phyloP scores from a whole-genome alignment of 257 asterid genomes.

The Penstemon eatonii region DNA sequence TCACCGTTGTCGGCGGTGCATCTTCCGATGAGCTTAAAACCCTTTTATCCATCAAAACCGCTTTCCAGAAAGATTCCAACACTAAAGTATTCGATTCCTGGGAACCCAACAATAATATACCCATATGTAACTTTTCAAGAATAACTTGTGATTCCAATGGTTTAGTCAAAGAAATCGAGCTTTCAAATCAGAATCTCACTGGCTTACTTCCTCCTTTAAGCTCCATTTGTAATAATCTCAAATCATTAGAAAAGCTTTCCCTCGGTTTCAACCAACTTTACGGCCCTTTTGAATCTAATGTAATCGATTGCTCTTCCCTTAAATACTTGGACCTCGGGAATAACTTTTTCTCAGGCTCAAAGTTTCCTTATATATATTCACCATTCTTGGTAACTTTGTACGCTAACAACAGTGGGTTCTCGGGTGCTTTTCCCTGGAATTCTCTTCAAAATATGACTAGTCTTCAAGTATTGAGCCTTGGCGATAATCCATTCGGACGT shows the following conservation, averaged over 20 bases:
- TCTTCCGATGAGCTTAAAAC: slow-evolving; percentile 59
- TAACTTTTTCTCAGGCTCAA: slow-evolving; percentile 53
- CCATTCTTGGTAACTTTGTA: slow-evolving; percentile 44
- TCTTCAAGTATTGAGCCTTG: slow-evolving; percentile 59
- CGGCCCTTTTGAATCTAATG: slow-evolving; percentile 43
- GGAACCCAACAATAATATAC: slow-evolving; percentile 27
- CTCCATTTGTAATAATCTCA: slow-evolving; percentile 50
- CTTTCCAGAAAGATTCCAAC: slow-evolving; percentile 40
- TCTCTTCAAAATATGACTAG: slow-evolving; percentile 48
- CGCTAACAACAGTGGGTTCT: slow-evolving; percentile 64
- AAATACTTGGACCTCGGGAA: slow-evolving; percentile 66
- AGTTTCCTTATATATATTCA: slow-evolving; percentile 52
- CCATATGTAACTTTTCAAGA: slow-evolving; percentile 51
- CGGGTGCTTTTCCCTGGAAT: slow-evolving; percentile 72
- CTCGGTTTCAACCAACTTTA: slow-evolving; percentile 51
- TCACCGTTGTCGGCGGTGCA: slow-evolving; percentile 38
- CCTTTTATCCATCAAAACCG: slow-evolving; percentile 54
- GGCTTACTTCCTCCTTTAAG: slow-evolving; percentile 59
- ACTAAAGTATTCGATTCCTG: slow-evolving; percentile 60
- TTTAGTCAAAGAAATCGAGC: slow-evolving; percentile 59
- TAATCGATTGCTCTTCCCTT: slow-evolving; percentile 51
- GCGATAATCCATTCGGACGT: slow-evolving; percentile 60
- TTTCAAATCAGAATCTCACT: slow-evolving; percentile 44
- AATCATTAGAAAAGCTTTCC: slow-evolving; percentile 58
- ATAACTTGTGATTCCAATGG: slow-evolving; percentile 56